phyloP scores from a whole-genome alignment of 257 asterid genomes.

The Coffea eugenioides region DNA sequence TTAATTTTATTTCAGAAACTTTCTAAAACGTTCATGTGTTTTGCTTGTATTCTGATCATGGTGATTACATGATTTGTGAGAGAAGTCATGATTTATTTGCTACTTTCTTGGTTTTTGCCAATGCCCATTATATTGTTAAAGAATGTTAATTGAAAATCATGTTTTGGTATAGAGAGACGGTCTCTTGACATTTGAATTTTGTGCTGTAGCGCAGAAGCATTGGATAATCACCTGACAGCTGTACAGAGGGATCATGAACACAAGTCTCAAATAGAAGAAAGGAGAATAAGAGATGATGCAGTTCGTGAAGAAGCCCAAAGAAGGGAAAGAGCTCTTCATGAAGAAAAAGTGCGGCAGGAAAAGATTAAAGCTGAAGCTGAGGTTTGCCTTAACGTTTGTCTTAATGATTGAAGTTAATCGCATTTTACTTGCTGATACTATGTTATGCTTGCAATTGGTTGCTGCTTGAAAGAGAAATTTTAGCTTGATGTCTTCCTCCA shows the following conservation, averaged over 20 bases:
- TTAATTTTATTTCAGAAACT: background rate
- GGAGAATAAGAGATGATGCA: constrained; percentile 83
- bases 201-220: constrained; percentile 76
- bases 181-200: constrained; percentile 27
- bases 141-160: background rate
- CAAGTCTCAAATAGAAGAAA: constrained; percentile 84
- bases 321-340: constrained; percentile 61
- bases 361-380: constrained; percentile 71
- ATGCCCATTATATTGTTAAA: background rate
- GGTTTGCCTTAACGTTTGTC: constrained; percentile 35
- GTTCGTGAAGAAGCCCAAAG: constrained; percentile 87
- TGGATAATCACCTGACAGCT: constrained; percentile 82
- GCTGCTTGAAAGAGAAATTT: background rate
- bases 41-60: background rate
- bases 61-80: background rate
- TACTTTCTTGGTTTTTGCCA: background rate
- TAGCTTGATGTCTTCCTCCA: background rate
- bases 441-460: background rate
- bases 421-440: background rate
- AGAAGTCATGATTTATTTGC: background rate
- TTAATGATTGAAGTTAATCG: background rate
- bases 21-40: background rate
- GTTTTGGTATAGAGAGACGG: background rate
- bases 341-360: constrained; percentile 70
- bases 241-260: constrained; percentile 92